These are phyloP conservation scores for Boletellus deceptivus DNA, from an alignment of 1,284 basidiomycete species.

Conservation along the genomic window DNA sequence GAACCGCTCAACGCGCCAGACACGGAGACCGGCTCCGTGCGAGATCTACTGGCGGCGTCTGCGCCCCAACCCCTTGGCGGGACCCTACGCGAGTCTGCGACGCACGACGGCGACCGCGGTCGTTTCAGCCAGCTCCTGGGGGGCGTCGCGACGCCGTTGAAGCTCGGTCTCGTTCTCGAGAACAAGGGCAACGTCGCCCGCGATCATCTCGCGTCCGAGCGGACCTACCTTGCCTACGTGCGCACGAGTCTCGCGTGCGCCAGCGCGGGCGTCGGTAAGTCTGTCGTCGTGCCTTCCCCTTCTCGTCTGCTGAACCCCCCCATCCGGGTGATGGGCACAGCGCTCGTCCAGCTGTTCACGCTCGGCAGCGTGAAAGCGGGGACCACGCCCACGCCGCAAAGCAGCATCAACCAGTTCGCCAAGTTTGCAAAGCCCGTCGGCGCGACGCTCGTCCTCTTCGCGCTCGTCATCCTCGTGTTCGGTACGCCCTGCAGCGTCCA, in stretches of 20 bases:
- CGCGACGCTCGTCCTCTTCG: slow-evolving; percentile 24
- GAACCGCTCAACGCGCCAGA: slow-evolving; percentile 18
- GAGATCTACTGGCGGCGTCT: not conserved
- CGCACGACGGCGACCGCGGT: not conserved
- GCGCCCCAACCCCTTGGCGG: not conserved
- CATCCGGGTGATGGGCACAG: slow-evolving; percentile 6
- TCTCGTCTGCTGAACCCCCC: not conserved
- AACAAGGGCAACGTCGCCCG: slow-evolving; percentile 37
- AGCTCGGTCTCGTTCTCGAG: slow-evolving; percentile 27
- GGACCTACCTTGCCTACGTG: slow-evolving; percentile 43
- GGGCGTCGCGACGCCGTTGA: slow-evolving; percentile 8
- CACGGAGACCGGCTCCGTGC: slow-evolving; percentile 10
- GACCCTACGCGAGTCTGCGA: not conserved
- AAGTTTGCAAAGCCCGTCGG: slow-evolving; percentile 27
- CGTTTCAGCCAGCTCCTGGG: not conserved
- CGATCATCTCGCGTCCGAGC: slow-evolving; percentile 41
- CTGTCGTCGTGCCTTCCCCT: not conserved
- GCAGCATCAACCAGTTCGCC: not conserved
- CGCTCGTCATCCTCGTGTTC: slow-evolving; percentile 23
- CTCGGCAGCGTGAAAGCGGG: slow-evolving; percentile 4
- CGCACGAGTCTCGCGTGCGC: slow-evolving; percentile 41
- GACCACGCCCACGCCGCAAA: not conserved
- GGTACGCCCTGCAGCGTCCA: slow-evolving; percentile 12
- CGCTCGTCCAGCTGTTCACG: slow-evolving; percentile 27
- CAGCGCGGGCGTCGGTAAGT: slow-evolving; percentile 40